Evolutionary conservation across 306 rosid species (phyloP).

Genomic region (Corylus heterophylla): DNA sequence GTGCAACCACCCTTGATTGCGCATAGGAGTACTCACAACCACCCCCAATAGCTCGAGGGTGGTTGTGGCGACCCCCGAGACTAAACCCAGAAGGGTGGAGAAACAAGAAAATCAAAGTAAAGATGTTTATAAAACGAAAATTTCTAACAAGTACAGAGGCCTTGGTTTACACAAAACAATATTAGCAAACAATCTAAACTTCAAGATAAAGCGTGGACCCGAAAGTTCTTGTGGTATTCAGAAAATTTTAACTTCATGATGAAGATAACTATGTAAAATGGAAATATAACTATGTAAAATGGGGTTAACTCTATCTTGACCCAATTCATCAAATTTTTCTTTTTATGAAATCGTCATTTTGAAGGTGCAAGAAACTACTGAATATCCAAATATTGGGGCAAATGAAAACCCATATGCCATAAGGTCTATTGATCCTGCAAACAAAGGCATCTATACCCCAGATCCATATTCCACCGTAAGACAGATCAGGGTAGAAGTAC

Average conservation of each 20-base stretch:
- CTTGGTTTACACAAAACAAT: not conserved
- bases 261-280: not conserved
- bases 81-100: no score
- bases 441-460: not conserved
- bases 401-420: not conserved
- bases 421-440: not conserved
- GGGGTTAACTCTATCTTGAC: not conserved
- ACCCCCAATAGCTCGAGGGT: no score
- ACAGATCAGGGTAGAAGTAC: not conserved
- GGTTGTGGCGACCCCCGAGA: no score
- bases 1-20: no score
- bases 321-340: not conserved
- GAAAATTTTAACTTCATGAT: not conserved
- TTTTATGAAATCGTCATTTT: not conserved
- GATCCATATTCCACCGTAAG: not conserved
- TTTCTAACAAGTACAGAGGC: no score
- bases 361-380: no score
- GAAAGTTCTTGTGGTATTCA: not conserved
- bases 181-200: not conserved
- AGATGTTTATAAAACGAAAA: no score
- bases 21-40: no score
- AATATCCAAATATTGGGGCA: not conserved
- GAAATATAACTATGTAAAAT: not conserved
- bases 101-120: no score
- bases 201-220: not conserved